Evolutionary conservation across 768 basidiomycete genomes (phyloP).

Genomic region (Russula virescens): DNA sequence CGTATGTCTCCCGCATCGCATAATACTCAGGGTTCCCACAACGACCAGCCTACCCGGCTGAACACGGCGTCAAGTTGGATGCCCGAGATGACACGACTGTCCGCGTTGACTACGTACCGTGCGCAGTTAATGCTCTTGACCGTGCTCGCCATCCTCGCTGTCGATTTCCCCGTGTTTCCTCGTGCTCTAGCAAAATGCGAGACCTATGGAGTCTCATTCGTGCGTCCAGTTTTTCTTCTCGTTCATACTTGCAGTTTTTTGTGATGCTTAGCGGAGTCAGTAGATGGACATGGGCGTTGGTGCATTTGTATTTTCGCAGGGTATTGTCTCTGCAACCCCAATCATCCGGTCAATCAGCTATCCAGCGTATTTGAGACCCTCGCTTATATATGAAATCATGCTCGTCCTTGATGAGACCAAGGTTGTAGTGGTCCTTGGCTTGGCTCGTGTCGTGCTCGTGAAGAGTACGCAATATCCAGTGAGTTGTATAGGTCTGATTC

Average conservation of each 20-base stretch:
- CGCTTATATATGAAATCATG: slow-evolving; percentile 47
- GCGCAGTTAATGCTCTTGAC: slow-evolving; percentile 97
- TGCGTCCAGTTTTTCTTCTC: slow-evolving; percentile 34
- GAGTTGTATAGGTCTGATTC: slow-evolving; percentile 25
- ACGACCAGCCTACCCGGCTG: not conserved
- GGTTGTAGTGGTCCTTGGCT: slow-evolving; percentile 66
- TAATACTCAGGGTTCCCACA: slow-evolving; percentile 8
- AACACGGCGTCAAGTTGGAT: not conserved
- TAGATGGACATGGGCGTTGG: slow-evolving; percentile 99
- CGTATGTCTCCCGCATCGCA: slow-evolving; percentile 21
- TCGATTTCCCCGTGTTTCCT: slow-evolving; percentile 93
- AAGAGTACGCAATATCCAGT: slow-evolving; percentile 95
- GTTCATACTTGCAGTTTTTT: not conserved
- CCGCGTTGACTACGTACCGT: slow-evolving; percentile 81
- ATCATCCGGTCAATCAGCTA: slow-evolving; percentile 68
- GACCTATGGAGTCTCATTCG: slow-evolving; percentile 90
- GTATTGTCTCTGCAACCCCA: slow-evolving; percentile 83
- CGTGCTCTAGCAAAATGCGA: slow-evolving; percentile 87
- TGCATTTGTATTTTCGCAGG: slow-evolving; percentile 95
- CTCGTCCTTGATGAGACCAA: slow-evolving; percentile 49
- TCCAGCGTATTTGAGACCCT: slow-evolving; percentile 44
- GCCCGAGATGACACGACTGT: slow-evolving; percentile 39
- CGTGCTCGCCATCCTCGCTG: slow-evolving; percentile 83
- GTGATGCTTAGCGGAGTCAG: not conserved
- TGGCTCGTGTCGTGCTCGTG: slow-evolving; percentile 75